Evolutionary conservation across 2,329 filamentous ascomycete genomes (phyloP).

Genomic region (Cladosporium oxysporum): DNA sequence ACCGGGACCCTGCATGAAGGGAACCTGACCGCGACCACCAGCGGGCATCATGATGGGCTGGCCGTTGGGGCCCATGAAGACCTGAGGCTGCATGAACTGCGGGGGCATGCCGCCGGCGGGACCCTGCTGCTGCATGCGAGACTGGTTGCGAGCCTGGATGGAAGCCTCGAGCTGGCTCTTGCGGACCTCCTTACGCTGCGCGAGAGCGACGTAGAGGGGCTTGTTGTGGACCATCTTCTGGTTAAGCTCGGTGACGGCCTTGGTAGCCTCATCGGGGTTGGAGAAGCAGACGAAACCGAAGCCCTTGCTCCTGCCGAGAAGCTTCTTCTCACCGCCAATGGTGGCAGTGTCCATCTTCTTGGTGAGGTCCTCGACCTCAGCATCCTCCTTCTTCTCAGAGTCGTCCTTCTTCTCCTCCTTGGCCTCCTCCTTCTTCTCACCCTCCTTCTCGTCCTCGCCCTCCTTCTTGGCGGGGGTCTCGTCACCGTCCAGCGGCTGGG

Average conservation of each 20-base stretch:
- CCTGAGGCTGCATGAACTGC: constrained; percentile 74
- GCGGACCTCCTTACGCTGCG: constrained; percentile 98
- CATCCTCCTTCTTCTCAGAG: constrained; percentile 62
- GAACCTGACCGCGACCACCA: constrained; percentile 58
- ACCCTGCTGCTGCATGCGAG: constrained; percentile 96
- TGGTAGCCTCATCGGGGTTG: constrained; percentile 98
- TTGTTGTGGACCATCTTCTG: constrained; percentile 98
- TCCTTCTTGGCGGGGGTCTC: constrained; percentile 40
- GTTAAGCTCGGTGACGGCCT: constrained; percentile 99
- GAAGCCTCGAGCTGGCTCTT: constrained; percentile 98
- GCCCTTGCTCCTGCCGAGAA: constrained; percentile 97
- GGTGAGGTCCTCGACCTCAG: constrained; percentile 48
- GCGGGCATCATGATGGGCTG: constrained; percentile 63
- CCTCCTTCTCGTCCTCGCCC: constrained; percentile 51
- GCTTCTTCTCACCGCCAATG: constrained; percentile 62
- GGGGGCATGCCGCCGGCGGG: constrained; percentile 78
- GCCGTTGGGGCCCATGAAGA: constrained; percentile 85
- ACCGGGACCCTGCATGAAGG: constrained; percentile 62
- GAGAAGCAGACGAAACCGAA: constrained; percentile 99
- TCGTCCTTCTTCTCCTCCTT: constrained; percentile 59
- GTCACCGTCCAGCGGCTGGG: constrained; percentile 52
- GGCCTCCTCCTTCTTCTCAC: constrained; percentile 53
- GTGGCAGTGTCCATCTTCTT: constrained; percentile 55
- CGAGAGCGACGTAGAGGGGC: constrained; percentile 95
- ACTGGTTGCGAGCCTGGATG: constrained; percentile 98